phyloP scores from a whole-genome alignment of 345 rosid species.

The Eucalyptus pumila region DNA sequence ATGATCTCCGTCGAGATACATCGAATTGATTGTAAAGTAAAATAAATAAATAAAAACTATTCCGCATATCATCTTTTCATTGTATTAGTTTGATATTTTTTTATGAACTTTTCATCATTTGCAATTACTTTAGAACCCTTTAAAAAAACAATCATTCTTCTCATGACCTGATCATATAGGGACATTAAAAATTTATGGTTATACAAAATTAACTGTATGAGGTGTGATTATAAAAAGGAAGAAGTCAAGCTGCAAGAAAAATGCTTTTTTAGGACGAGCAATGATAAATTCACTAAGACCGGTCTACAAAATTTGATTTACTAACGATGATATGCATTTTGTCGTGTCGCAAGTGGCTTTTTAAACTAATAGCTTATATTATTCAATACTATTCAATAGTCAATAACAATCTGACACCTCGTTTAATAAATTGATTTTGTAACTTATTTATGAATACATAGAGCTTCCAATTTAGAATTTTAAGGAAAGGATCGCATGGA shows the following conservation, averaged over 20 bases:
- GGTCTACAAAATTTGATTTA: neutral
- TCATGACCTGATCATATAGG: neutral
- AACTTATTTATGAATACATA: neutral
- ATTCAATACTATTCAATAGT: neutral
- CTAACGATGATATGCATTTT: neutral
- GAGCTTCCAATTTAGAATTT: neutral
- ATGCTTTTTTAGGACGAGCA: neutral
- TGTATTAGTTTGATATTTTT: neutral
- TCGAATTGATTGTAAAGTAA: neutral
- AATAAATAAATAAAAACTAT: neutral
- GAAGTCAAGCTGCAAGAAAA: neutral
- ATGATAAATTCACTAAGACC: neutral
- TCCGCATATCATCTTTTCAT: neutral
- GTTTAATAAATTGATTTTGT: neutral
- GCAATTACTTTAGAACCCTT: neutral
- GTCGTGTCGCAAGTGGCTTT: rapidly evolving
- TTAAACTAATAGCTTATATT: neutral
- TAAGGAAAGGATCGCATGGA: neutral
- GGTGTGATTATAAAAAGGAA: neutral
- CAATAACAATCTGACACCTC: rapidly evolving
- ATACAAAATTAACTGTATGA: neutral
- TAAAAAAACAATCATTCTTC: neutral
- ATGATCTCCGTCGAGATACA: neutral
- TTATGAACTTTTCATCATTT: neutral
- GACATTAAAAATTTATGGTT: neutral